Conservation (phyloP, 257 asterid genomes). For the Solanum piurae region DNA sequence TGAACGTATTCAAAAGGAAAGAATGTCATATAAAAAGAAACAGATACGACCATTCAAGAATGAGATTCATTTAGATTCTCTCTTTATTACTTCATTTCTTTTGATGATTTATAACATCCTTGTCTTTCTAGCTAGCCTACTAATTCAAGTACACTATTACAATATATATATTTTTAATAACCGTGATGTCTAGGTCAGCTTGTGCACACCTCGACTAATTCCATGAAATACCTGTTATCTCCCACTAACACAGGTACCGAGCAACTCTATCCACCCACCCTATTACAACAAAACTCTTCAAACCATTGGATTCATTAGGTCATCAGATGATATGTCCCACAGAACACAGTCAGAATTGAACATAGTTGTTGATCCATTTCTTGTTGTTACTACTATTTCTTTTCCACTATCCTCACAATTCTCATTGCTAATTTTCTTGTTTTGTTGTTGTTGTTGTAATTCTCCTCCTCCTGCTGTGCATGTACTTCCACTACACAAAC, state of each 20-base stretch:
- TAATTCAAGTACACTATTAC: not conserved
- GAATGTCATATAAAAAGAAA: not conserved
- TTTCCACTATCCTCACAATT: not conserved
- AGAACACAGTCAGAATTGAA: not conserved
- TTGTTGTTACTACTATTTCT: not conserved
- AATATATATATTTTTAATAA: not conserved
- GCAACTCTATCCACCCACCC: not conserved
- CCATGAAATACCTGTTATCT: not conserved
- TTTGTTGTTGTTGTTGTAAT: not conserved
- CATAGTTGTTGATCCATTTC: not conserved
- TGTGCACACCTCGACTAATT: not conserved
- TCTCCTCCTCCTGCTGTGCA: not conserved
- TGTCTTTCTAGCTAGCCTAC: not conserved
- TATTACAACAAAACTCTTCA: not conserved
- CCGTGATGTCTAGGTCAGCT: not conserved
- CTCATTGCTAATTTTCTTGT: not conserved
- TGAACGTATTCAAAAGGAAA: not conserved
- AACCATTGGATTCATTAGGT: not conserved
- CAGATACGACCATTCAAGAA: not conserved
- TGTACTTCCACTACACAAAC: not conserved
- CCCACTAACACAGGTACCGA: not conserved
- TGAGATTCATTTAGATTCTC: not conserved
- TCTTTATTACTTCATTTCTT: not conserved
- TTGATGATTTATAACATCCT: not conserved
- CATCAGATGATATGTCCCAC: not conserved